Evolutionary conservation across 169 alveolate species (phyloP).

Genomic region (Plasmodium berghei): DNA sequence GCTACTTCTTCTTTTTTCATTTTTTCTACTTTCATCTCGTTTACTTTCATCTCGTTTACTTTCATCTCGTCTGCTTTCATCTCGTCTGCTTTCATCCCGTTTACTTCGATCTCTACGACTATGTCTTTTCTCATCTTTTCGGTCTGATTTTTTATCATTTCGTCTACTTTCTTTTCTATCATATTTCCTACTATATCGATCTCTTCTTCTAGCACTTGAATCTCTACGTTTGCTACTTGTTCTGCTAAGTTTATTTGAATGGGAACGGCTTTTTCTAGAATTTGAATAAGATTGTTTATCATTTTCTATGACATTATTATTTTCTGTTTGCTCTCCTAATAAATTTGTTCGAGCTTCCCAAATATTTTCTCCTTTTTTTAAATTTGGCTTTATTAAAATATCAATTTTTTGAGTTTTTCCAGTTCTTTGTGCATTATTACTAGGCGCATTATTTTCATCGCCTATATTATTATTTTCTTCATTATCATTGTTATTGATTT

Average conservation of each 20-base stretch:
- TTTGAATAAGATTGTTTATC: conserved; percentile 38
- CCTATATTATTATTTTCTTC: conserved; percentile 18
- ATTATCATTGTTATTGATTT: not conserved
- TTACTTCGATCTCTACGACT: not conserved
- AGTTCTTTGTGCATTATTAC: conserved; percentile 1
- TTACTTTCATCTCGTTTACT: not conserved
- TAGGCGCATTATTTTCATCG: not conserved
- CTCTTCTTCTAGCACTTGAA: conserved; percentile 25
- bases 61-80: not conserved
- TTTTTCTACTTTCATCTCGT: not conserved
- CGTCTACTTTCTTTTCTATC: conserved; percentile 19
- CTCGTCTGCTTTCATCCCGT: not conserved
- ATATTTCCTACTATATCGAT: conserved; percentile 11
- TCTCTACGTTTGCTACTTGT: conserved; percentile 46
- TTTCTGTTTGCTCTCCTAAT: conserved; percentile 58
- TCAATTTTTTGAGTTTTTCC: conserved; percentile 51
- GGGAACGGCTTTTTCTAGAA: conserved; percentile 52
- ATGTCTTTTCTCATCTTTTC: not conserved
- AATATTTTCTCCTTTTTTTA: conserved; percentile 73
- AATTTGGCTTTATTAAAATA: conserved; percentile 51
- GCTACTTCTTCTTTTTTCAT: conserved; percentile 10
- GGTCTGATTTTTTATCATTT: conserved; percentile 1
- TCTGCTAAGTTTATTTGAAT: conserved; percentile 36
- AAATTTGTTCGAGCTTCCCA: conserved; percentile 74
- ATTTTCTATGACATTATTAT: not conserved